phyloP scores from a whole-genome alignment of 2,329 filamentous ascomycete species.

The Septoria linicola region DNA sequence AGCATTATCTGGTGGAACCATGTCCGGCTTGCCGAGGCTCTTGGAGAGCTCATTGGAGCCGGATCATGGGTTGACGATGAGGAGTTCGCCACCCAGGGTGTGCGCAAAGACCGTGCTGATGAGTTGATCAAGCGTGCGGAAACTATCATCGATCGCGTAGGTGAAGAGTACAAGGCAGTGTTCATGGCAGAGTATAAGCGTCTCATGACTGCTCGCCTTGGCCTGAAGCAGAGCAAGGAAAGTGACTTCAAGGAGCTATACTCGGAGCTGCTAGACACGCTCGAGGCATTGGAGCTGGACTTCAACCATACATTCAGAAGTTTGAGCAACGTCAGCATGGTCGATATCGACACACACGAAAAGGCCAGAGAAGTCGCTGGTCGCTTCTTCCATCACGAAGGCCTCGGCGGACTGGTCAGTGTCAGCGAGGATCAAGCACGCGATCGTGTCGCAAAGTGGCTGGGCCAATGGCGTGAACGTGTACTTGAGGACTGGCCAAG shows the following conservation, averaged over 20 bases:
- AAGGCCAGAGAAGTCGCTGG: constrained; percentile 63
- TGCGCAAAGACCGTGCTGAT: constrained; percentile 65
- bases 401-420: constrained; percentile 57
- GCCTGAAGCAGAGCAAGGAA: constrained; percentile 67
- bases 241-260: constrained; percentile 78
- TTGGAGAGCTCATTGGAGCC: constrained; percentile 84
- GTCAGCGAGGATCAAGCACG: constrained; percentile 62
- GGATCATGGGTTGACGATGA: constrained; percentile 69
- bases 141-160: constrained; percentile 72
- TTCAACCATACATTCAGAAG: constrained; percentile 93
- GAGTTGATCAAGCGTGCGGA: constrained; percentile 78
- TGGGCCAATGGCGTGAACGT: constrained; percentile 72
- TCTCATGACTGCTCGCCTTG: constrained; percentile 77
- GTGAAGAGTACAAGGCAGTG: constrained; percentile 83
- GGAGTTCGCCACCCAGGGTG: constrained; percentile 69
- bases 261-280: constrained; percentile 74
- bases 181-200: constrained; percentile 88
- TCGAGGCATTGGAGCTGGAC: constrained; percentile 81
- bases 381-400: constrained; percentile 78
- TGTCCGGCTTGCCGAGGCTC: constrained; percentile 80
- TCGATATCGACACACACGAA: constrained; percentile 64
- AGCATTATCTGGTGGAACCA: constrained; percentile 99
- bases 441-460: constrained; percentile 71
- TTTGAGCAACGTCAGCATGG: constrained; percentile 63
- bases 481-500: constrained; percentile 74